Percentiles rank a stretch among this genome's conserved stretches.
These are phyloP conservation scores for Remersonia thermophila DNA, from an alignment of 2,329 filamentous ascomycete genomes.

Conservation along the genomic window DNA sequence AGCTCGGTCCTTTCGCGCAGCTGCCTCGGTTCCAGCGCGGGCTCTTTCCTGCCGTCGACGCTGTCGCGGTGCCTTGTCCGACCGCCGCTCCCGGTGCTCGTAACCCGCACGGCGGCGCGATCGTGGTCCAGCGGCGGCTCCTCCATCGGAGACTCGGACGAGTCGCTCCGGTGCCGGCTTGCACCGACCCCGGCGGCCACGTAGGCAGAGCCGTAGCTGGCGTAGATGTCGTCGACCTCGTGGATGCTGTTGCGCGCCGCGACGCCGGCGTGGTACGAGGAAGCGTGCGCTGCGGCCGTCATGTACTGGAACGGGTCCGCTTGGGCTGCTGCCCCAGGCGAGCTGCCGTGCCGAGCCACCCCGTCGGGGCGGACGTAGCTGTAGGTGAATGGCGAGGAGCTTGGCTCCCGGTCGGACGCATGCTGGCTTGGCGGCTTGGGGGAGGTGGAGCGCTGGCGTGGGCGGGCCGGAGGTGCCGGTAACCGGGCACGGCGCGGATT, in stretches of 20 bases:
- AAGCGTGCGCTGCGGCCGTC: conserved; percentile 16
- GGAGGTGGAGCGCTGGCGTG: conserved; percentile 30
- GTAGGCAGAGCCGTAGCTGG: conserved; percentile 4
- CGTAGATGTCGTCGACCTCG: conserved; percentile 21
- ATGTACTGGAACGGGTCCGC: conserved; percentile 42
- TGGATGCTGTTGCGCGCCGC: conserved; percentile 27
- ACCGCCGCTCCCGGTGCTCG: background rate
- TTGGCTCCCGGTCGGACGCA: conserved; percentile 21
- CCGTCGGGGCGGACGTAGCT: conserved; percentile 28
- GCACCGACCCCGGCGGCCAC: background rate
- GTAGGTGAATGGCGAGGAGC: conserved; percentile 33
- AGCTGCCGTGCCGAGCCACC: conserved; percentile 1
- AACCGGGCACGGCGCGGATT: conserved; percentile 20
- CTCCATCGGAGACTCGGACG: conserved; percentile 6
- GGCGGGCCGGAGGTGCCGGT: conserved; percentile 26
- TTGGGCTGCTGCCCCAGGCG: conserved; percentile 9
- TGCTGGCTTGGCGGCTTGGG: conserved; percentile 21
- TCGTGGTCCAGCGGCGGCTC: too few relatives aligned
- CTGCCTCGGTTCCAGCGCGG: too few relatives aligned
- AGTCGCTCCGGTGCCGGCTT: too few relatives aligned
- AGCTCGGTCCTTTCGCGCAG: conserved; percentile 9
- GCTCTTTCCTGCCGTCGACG: too few relatives aligned
- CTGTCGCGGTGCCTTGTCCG: background rate
- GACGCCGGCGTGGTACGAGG: conserved; percentile 22
- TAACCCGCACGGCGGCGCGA: too few relatives aligned